Percentiles rank a stretch among this genome's conserved stretches.
Evolutionary conservation across 2,329 filamentous ascomycete genomes (phyloP).

Genomic region (Gliomastix tumulicola): DNA sequence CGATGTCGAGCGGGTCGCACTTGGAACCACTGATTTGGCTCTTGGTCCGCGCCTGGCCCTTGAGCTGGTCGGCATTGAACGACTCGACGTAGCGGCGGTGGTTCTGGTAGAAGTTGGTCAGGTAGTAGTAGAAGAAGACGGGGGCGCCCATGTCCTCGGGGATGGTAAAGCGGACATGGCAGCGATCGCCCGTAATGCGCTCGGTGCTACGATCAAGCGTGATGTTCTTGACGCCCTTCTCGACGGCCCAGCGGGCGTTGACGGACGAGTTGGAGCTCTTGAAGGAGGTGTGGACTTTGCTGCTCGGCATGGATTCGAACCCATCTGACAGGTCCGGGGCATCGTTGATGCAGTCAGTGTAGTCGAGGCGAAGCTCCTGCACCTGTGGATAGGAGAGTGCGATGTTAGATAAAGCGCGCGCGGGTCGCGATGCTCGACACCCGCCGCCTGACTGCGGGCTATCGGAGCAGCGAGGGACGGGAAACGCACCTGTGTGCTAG

Average conservation of each 20-base stretch:
- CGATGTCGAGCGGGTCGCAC: conserved; percentile 65
- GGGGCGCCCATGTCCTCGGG: conserved; percentile 74
- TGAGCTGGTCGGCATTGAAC: conserved; percentile 73
- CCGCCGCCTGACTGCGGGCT: too few species aligned
- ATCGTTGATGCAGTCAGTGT: conserved; percentile 64
- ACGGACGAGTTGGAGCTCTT: conserved; percentile 41
- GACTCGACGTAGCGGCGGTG: conserved; percentile 94
- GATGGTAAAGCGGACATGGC: conserved; percentile 71
- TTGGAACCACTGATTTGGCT: conserved; percentile 57
- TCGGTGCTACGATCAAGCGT: conserved; percentile 22
- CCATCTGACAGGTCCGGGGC: conserved; percentile 34
- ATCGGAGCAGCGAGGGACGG: too few species aligned
- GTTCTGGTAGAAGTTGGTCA: conserved; percentile 99
- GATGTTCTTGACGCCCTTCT: conserved; percentile 27
- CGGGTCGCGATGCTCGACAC: too few species aligned
- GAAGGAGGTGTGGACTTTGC: conserved; percentile 63
- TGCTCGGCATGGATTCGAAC: conserved; percentile 44
- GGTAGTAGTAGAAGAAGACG: conserved; percentile 87
- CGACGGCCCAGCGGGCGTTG: conserved; percentile 34
- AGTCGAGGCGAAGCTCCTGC: conserved; percentile 86
- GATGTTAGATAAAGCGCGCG: too few species aligned
- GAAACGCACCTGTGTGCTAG: conserved; percentile 64
- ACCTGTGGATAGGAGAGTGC: conserved; percentile 58
- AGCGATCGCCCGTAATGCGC: conserved; percentile 40
- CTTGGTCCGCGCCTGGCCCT: conserved; percentile 58